These are phyloP conservation scores for Citrullus mucosospermus DNA, from an alignment of 306 rosid genomes.

Conservation along the genomic window DNA sequence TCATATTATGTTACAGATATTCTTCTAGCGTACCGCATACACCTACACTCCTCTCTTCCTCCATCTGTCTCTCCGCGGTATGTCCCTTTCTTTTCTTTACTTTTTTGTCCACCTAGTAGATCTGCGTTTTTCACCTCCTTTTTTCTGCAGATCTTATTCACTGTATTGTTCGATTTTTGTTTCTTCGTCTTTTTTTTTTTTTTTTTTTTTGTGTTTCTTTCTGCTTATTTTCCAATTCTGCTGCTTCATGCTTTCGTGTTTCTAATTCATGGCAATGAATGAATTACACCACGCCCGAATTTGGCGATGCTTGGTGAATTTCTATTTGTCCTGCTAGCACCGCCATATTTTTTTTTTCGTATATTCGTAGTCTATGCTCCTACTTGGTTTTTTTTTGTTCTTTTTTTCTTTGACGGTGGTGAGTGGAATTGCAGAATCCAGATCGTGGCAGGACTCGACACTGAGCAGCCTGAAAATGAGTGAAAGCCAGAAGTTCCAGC, in stretches of 20 bases:
- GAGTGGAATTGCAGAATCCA: slow-evolving; percentile 12
- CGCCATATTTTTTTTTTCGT: neutral
- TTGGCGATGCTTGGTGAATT: neutral
- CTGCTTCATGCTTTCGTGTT: neutral
- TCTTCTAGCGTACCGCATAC: neutral
- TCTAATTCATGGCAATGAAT: neutral
- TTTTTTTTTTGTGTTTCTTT: neutral
- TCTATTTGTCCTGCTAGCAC: neutral
- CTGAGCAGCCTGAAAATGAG: slow-evolving; percentile 3
- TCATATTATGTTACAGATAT: neutral
- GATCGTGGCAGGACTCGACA: slow-evolving; percentile 5
- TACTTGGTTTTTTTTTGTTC: too few relatives aligned
- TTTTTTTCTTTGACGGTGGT: neutral
- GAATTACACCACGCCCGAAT: neutral
- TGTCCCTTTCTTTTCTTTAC: neutral
- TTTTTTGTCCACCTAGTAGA: neutral
- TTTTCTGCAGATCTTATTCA: slow-evolving; percentile 4
- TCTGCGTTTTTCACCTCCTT: neutral
- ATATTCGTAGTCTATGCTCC: neutral
- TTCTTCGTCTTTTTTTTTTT: neutral
- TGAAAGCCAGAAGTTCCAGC: slow-evolving; percentile 16
- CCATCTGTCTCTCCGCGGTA: neutral
- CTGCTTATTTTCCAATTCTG: neutral
- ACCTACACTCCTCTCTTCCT: neutral
- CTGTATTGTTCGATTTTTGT: neutral